A percentile compares a stretch with the other conserved stretches of the same genome.
phyloP scores from a whole-genome alignment of 1,284 basidiomycete genomes.

The Sparassis latifolia region DNA sequence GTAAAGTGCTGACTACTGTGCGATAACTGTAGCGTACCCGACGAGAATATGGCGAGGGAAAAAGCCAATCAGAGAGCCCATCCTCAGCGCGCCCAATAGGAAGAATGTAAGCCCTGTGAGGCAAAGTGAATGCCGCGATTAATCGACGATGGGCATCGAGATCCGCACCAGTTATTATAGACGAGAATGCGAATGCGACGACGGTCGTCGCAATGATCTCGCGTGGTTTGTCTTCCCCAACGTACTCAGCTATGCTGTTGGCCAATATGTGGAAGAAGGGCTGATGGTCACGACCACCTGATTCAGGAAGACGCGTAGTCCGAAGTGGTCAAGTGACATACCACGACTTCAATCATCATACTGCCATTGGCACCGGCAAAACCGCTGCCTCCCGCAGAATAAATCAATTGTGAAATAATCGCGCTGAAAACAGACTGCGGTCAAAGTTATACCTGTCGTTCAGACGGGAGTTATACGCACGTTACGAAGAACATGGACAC shows the following conservation, averaged over 20 bases:
- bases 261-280: constrained; percentile 96
- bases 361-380: constrained; percentile 91
- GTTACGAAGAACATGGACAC: constrained; percentile 95
- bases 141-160: background rate
- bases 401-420: constrained; percentile 81
- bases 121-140: background rate
- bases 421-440: constrained; percentile 30
- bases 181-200: constrained; percentile 84
- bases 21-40: constrained; percentile 41
- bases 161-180: constrained; percentile 77
- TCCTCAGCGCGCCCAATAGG: constrained; percentile 74
- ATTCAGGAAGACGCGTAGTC: too few relatives aligned
- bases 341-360: constrained; percentile 99
- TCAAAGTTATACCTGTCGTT: background rate
- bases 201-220: constrained; percentile 89
- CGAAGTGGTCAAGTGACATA: constrained; percentile 31
- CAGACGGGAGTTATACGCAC: constrained; percentile 30
- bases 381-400: constrained; percentile 82
- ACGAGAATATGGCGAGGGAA: constrained; percentile 96
- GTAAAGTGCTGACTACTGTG: too few relatives aligned
- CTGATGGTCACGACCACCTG: constrained; percentile 27
- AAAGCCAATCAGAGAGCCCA: constrained; percentile 89
- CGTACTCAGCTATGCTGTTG: constrained; percentile 64
- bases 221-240: constrained; percentile 65
- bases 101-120: constrained; percentile 74